Evolutionary conservation across 75 land plant genomes (phyloP), one percentile per base, ranked within the genome.

Genomic region (Sequoia sempervirens): DNA sequence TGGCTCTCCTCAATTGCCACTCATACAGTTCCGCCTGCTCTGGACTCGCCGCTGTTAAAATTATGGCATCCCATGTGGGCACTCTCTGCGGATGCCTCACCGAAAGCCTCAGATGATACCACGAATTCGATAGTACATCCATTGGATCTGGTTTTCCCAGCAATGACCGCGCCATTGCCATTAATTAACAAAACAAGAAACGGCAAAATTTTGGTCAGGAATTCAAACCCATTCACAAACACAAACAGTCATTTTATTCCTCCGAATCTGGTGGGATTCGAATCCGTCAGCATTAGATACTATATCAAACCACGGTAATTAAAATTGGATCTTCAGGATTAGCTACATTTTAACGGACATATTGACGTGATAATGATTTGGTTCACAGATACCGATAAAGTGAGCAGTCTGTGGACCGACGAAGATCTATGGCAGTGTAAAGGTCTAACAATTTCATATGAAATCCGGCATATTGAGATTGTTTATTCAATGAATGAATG

Each of bases 11-110:
- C 66, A 97, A 89, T 84, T 96, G 99, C 93, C 90, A 89, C 75
- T 94, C 92, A 89, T 93, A 97, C 54, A 97, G 96, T 84, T 83
- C 53, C 23, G 99, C 96, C 83, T 97, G 99, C 82, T 96, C 96
- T 41, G 98, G 98, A 85, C 99, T 96, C 2, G 99, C 96, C 0
- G 99, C 99, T 0, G 99, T 97, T 26, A 97, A 85, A 6, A 97
- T 90, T 72, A 97, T 88, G 23, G 98, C 99, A 85, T 97, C 99
- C 99, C 99, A 97, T 0, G 99, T 96, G n/a, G 96, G 91, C 45
- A 92, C 94, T 76, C 98, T 83, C 61, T 89, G 18, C 12, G 98
- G 94, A 70, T 93, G 89, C 75, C 98, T 84, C 45, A 96, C 94
- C 66, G 98, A 94, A 79, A 97, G 86, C 40, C 99, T 84, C 38